These are phyloP conservation scores for Fibroporia radiculosa DNA, from an alignment of 768 basidiomycete species.

Conservation along the genomic window DNA sequence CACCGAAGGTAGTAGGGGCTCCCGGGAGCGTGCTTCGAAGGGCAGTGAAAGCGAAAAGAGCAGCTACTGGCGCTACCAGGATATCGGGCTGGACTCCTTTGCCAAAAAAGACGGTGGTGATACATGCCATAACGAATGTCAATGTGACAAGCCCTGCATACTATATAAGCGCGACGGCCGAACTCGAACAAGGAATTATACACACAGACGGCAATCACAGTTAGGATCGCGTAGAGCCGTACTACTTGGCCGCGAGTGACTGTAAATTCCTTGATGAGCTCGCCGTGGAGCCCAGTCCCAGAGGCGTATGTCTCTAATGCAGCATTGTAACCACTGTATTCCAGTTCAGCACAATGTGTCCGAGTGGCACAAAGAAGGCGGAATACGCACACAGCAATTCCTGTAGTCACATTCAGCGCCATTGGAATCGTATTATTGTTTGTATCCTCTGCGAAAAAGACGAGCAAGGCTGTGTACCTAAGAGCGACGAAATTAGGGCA, in stretches of 20 bases:
- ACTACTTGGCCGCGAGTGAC: conserved; percentile 10
- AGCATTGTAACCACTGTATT: conserved; percentile 11
- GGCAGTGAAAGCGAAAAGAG: conserved; percentile 22
- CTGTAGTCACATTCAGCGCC: conserved; percentile 5
- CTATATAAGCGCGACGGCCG: not conserved
- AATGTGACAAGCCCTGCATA: conserved; percentile 10
- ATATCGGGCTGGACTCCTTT: conserved; percentile 14
- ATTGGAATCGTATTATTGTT: conserved; percentile 9
- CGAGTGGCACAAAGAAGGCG: not conserved
- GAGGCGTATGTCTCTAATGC: not conserved
- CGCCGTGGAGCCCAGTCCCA: not conserved
- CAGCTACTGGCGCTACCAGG: conserved; percentile 17
- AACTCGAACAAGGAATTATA: not conserved
- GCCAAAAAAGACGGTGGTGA: conserved; percentile 14
- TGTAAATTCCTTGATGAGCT: conserved; percentile 9
- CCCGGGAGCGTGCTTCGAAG: conserved; percentile 19
- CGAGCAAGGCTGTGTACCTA: conserved; percentile 8
- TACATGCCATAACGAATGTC: conserved; percentile 10
- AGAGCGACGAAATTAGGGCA: not conserved
- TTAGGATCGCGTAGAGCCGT: conserved; percentile 9
- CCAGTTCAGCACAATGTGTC: not conserved
- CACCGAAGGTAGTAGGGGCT: conserved; percentile 20
- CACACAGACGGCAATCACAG: conserved; percentile 11
- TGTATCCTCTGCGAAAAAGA: conserved; percentile 7
- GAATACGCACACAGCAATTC: conserved; percentile 11